These are phyloP conservation scores for Euphorbia peplus DNA, from an alignment of 345 rosid genomes.

Conservation along the genomic window DNA sequence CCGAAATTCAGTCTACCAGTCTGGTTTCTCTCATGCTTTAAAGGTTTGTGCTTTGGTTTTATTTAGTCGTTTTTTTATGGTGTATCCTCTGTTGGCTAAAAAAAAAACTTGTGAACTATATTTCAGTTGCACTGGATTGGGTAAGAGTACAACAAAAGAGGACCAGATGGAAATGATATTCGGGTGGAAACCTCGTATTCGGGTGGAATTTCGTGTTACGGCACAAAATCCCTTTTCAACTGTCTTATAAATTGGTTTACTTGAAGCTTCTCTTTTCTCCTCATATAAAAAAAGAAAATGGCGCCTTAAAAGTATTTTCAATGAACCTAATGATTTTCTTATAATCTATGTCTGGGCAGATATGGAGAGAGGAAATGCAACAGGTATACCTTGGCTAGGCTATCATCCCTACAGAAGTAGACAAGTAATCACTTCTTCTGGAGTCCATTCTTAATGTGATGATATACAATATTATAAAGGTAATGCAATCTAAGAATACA, in stretches of 20 bases:
- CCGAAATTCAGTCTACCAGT: conserved; percentile 96
- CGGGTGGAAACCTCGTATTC: conserved; percentile 91
- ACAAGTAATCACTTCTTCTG: conserved; percentile 30
- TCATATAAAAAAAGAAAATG: neutral
- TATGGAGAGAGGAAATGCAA: conserved; percentile 94
- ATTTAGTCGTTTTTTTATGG: neutral
- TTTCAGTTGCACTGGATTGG: conserved; percentile 97
- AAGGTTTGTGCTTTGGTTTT: conserved; percentile 47
- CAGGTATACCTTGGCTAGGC: conserved; percentile 74
- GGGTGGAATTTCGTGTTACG: conserved; percentile 86
- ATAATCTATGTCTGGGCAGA: conserved; percentile 34
- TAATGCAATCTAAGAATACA: neutral
- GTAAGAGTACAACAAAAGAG: conserved; percentile 83
- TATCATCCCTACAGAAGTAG: conserved; percentile 47
- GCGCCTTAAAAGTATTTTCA: too few species aligned
- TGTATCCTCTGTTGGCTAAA: neutral
- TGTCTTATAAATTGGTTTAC: neutral
- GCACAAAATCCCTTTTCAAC: conserved; percentile 31
- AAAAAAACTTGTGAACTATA: conserved; percentile 3
- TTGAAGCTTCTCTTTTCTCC: neutral
- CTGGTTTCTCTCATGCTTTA: conserved; percentile 97
- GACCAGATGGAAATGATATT: conserved; percentile 92
- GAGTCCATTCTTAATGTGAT: conserved; percentile 1
- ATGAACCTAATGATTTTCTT: too few species aligned
- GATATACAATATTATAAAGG: conserved; percentile 20